phyloP scores from a whole-genome alignment of 768 basidiomycete genomes.

The Mycena amicta region DNA sequence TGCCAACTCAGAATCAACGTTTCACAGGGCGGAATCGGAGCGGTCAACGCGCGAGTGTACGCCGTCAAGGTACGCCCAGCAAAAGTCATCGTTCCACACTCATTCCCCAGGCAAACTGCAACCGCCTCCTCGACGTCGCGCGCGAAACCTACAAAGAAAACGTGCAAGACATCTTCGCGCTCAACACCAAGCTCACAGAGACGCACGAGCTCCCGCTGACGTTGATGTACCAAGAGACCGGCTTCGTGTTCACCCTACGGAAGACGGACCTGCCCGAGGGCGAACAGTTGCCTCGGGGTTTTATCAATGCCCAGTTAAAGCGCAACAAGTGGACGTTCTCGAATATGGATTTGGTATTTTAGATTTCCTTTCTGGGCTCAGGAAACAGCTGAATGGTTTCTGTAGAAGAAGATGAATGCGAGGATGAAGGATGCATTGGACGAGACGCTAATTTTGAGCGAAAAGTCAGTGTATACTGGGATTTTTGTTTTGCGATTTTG shows the following conservation, averaged over 20 bases:
- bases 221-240: conserved; percentile 70
- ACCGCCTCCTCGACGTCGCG: conserved; percentile 89
- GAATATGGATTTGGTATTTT: conserved; percentile 73
- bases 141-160: conserved; percentile 95
- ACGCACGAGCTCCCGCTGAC: conserved; percentile 65
- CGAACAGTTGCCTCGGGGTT: conserved; percentile 63
- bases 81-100: neutral
- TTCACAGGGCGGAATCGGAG: conserved; percentile 66
- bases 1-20: neutral
- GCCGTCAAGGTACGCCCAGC: conserved; percentile 72
- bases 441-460: conserved; percentile 84
- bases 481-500: neutral
- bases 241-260: conserved; percentile 74
- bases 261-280: conserved; percentile 61
- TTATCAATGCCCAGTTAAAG: conserved; percentile 66
- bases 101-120: conserved; percentile 62
- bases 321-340: conserved; percentile 78
- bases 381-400: neutral
- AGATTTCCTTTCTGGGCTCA: neutral
- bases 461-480: conserved; percentile 60
- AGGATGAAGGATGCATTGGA: conserved; percentile 90
- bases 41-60: conserved; percentile 82
- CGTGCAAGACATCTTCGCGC: conserved; percentile 79
- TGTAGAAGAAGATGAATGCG: conserved; percentile 86
- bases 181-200: conserved; percentile 61